Base-by-base conservation (phyloP, 257 asterid genomes). In the Solanum etuberosum region DNA sequence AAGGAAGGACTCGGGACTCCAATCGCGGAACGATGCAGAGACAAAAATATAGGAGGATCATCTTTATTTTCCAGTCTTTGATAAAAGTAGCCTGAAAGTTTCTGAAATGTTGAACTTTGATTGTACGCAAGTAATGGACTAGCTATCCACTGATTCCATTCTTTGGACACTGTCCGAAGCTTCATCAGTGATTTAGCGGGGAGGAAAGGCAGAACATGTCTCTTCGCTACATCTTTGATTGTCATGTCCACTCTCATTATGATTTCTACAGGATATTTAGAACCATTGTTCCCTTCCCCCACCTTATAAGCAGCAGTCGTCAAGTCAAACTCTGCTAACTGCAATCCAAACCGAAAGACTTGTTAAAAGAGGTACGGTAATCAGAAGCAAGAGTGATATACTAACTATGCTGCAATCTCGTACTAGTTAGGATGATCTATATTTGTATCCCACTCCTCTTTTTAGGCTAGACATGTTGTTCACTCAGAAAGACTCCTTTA, bases 181-280 rank as follows among this genome's bases (percentile, higher is more conserved):
- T 88, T 78, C 43, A 29, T 5, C 1, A 92, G 90, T 86, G 90
- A 7, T 88, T 93, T 93, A 3, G 96, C 94, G 8, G 96, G 94
- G 40, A 93, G 96, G 46, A 78, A 80, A n/a, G 91, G 96, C 59
- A 93, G 94, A 77, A 89, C 85, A 82, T 38, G 73, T 1, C 83
- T 83, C 34, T 85, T 88, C 3, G 90, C 92, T 6, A 87, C 25
- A 35, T 88, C 90, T 81, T 90, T 86, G 23, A 93, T 82, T 68
- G 88, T 43, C 92, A 70, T 71, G 54, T 37, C 12, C 71, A 12
- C 34, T 70, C 21, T 85, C 67, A 29, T n/a, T 59, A 54, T 57
- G 89, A 67, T 54, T 37, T 68, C 46, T 63, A 21, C 51, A 78
- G 86, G 87, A 21, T 71, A 38, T 34, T 72, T 11, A 42, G 18